A percentile compares a stretch with the other conserved stretches of the same genome.
Conservation (phyloP, 345 rosid genomes). For the Acer negundo region DNA sequence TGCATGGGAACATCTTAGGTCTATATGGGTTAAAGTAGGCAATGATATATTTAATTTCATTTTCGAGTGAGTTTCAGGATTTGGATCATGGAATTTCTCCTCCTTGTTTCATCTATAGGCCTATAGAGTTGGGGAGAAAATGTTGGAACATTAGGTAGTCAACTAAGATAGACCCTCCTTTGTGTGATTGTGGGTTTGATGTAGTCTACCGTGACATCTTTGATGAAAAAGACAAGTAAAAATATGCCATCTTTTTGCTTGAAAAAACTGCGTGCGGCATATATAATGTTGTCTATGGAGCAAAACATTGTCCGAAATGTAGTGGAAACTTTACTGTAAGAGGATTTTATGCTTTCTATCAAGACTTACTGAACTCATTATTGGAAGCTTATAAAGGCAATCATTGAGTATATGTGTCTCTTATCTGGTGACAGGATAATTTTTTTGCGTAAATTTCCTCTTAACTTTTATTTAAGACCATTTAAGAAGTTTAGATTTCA, state of each 20-base stretch:
- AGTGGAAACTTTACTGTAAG: neutral
- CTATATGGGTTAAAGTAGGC: neutral
- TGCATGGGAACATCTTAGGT: neutral
- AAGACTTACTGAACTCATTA: neutral
- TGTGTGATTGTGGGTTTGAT: neutral
- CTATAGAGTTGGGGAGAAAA: neutral
- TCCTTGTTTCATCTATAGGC: neutral
- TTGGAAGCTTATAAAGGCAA: neutral
- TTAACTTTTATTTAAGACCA: too few species aligned
- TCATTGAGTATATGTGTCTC: neutral
- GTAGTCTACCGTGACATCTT: neutral
- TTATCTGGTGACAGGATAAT: neutral
- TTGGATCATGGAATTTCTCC: neutral
- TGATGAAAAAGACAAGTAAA: neutral
- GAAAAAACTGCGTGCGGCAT: neutral
- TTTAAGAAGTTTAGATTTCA: too few species aligned
- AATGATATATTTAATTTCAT: neutral
- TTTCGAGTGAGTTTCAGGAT: neutral
- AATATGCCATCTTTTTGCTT: neutral
- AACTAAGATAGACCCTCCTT: neutral
- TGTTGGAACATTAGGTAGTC: neutral
- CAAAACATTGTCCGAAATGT: neutral
- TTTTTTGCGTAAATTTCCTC: neutral
- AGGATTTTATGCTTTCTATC: neutral
- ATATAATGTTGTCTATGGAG: neutral